Percentiles rank a stretch among this genome's conserved stretches.
These are phyloP conservation scores for Beauveria pseudobassiana DNA, from an alignment of 2,329 filamentous ascomycete species.

Conservation along the genomic window DNA sequence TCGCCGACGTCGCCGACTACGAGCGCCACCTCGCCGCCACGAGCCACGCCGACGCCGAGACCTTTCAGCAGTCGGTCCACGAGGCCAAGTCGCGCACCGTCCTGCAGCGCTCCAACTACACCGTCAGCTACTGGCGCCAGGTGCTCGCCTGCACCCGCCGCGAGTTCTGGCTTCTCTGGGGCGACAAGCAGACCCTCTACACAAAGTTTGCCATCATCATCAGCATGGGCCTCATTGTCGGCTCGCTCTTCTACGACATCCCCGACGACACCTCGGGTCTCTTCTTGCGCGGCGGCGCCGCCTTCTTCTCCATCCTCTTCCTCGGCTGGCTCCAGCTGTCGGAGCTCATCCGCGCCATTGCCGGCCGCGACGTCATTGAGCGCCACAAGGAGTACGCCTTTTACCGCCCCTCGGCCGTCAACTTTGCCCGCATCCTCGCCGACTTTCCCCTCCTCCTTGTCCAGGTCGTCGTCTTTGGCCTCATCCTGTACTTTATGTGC, in stretches of 20 bases:
- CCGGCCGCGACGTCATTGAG: conserved; percentile 54
- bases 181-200: conserved; percentile 66
- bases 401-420: conserved; percentile 47
- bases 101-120: conserved; percentile 63
- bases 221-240: conserved; percentile 65
- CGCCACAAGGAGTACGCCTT: conserved; percentile 42
- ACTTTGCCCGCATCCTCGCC: conserved; percentile 44
- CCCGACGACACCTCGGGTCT: conserved; percentile 52
- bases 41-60: conserved; percentile 51
- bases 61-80: conserved; percentile 60
- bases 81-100: conserved; percentile 65
- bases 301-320: conserved; percentile 46
- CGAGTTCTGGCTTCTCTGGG: conserved; percentile 71
- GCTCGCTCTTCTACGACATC: conserved; percentile 70
- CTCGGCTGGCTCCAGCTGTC: conserved; percentile 62
- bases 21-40: conserved; percentile 39
- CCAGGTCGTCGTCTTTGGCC: conserved; percentile 59
- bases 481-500: conserved; percentile 70
- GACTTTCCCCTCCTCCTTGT: conserved; percentile 54
- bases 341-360: conserved; percentile 70
- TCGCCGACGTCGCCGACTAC: conserved; percentile 49
- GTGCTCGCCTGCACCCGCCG: conserved; percentile 61
- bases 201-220: conserved; percentile 77
- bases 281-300: conserved; percentile 42
- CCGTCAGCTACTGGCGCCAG: conserved; percentile 65